A percentile compares a stretch with the other conserved stretches of the same genome.
Conservation (phyloP, 805 yeast species). For the Lipomyces sp. region DNA sequence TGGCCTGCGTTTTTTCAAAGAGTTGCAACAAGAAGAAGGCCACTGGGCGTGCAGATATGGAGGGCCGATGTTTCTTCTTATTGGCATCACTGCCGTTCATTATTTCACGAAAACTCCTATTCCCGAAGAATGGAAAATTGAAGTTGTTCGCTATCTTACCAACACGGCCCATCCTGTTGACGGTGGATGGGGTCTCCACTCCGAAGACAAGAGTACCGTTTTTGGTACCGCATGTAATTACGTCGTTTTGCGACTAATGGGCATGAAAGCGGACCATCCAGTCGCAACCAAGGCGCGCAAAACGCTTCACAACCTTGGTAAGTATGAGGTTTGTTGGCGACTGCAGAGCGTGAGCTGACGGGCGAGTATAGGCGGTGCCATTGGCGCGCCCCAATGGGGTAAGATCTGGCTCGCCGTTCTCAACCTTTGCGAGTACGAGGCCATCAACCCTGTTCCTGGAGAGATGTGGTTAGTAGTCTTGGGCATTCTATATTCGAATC, state of each 20-base stretch:
- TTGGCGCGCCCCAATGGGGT: slow-evolving; percentile 95
- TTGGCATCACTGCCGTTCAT: slow-evolving; percentile 75
- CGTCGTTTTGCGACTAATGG: slow-evolving; percentile 73
- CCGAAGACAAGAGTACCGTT: slow-evolving; percentile 88
- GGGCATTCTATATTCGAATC: not conserved
- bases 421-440: slow-evolving; percentile 87
- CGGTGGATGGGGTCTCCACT: slow-evolving; percentile 99
- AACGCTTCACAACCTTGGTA: slow-evolving; percentile 53
- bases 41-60: slow-evolving; percentile 88
- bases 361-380: slow-evolving; percentile 84
- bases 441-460: slow-evolving; percentile 97
- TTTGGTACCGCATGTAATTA: slow-evolving; percentile 92
- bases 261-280: slow-evolving; percentile 68
- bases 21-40: slow-evolving; percentile 75
- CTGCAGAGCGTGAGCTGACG: too few relatives aligned
- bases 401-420: slow-evolving; percentile 83
- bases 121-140: slow-evolving; percentile 61
- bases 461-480: slow-evolving; percentile 61
- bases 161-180: slow-evolving; percentile 94
- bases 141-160: slow-evolving; percentile 79
- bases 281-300: slow-evolving; percentile 72
- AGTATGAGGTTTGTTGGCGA: not conserved
- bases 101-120: slow-evolving; percentile 69
- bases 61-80: slow-evolving; percentile 97
- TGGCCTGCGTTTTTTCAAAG: slow-evolving; percentile 66